phyloP scores from a whole-genome alignment of 768 basidiomycete genomes.

The Rhodotorula babjevae region DNA sequence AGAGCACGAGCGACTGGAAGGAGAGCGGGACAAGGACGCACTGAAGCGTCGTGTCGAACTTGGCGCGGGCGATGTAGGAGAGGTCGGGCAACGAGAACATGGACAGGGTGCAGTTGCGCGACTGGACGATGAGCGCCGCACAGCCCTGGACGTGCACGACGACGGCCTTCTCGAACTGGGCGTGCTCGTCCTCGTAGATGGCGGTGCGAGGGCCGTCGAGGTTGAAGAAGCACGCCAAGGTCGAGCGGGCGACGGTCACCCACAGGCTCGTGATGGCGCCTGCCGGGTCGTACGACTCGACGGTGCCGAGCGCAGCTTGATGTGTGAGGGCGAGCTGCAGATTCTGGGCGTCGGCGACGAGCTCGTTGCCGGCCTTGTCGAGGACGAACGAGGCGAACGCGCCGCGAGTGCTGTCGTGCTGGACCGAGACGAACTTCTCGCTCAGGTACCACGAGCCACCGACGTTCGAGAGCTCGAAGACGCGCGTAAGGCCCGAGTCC shows the following conservation, averaged over 20 bases:
- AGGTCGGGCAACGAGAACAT: constrained; percentile 25
- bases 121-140: constrained; percentile 26
- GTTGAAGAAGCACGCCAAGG: constrained; percentile 33
- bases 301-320: constrained; percentile 11
- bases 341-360: constrained; percentile 15
- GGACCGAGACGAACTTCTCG: constrained; percentile 46
- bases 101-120: constrained; percentile 11
- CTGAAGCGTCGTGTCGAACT: constrained; percentile 28
- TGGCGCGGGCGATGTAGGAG: constrained; percentile 10
- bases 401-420: constrained; percentile 47
- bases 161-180: constrained; percentile 11
- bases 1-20: background rate
- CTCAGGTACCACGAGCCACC: constrained; percentile 50
- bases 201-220: constrained; percentile 32
- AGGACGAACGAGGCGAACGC: constrained; percentile 48
- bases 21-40: background rate
- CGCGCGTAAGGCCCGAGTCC: constrained; percentile 58
- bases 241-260: constrained; percentile 21
- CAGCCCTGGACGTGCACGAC: constrained; percentile 22
- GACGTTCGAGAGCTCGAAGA: constrained; percentile 57
- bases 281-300: constrained; percentile 13
- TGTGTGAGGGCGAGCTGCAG: constrained; percentile 32
- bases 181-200: constrained; percentile 24
- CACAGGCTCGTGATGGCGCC: constrained; percentile 33
- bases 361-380: constrained; percentile 41